Percentiles rank a stretch among this genome's conserved stretches.
These are phyloP conservation scores for Fusarium heterosporum DNA, from an alignment of 2,329 filamentous ascomycete genomes.

Conservation along the genomic window DNA sequence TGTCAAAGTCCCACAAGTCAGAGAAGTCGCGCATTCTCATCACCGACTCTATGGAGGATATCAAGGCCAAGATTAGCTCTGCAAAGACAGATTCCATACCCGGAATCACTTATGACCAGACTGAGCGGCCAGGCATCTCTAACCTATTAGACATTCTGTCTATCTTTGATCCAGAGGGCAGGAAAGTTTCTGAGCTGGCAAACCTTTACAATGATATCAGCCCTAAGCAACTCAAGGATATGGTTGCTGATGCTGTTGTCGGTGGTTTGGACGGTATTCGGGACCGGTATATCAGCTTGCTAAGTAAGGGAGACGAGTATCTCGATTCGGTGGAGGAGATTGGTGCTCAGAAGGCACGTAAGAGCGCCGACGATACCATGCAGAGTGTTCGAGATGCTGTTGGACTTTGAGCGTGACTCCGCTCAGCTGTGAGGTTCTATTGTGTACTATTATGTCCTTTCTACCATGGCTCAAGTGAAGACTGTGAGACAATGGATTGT, in stretches of 20 bases:
- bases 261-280: slow-evolving; percentile 65
- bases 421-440: not conserved
- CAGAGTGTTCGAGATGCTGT: slow-evolving; percentile 62
- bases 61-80: slow-evolving; percentile 75
- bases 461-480: not conserved
- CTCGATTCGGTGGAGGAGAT: slow-evolving; percentile 68
- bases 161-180: slow-evolving; percentile 66
- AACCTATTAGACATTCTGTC: slow-evolving; percentile 88
- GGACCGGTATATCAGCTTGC: slow-evolving; percentile 65
- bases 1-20: slow-evolving; percentile 89
- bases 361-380: slow-evolving; percentile 71
- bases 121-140: slow-evolving; percentile 80
- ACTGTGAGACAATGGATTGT: slow-evolving; percentile 11
- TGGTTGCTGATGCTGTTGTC: slow-evolving; percentile 69
- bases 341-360: slow-evolving; percentile 71
- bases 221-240: slow-evolving; percentile 58
- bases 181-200: slow-evolving; percentile 57
- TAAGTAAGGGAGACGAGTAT: slow-evolving; percentile 61
- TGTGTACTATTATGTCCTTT: slow-evolving; percentile 1
- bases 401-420: slow-evolving; percentile 55
- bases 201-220: slow-evolving; percentile 53
- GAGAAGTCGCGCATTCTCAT: slow-evolving; percentile 83
- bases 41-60: slow-evolving; percentile 74
- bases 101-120: slow-evolving; percentile 77
- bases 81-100: slow-evolving; percentile 81